These are phyloP conservation scores for Fraxinus xanthoxyloides DNA, from an alignment of 305 asterid genomes.

Conservation along the genomic window DNA sequence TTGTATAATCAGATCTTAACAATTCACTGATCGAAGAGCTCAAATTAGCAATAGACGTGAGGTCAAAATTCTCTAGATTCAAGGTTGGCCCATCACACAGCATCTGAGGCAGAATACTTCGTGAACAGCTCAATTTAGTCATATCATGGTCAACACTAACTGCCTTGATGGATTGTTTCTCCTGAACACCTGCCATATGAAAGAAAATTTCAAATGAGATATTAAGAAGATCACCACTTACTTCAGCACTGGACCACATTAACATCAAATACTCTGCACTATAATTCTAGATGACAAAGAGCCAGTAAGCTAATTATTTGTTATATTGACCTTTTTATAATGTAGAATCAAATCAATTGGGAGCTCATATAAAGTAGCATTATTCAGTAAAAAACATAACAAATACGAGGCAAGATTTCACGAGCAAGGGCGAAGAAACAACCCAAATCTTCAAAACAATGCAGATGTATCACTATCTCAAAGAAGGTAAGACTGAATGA, in stretches of 20 bases:
- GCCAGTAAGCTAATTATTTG: background rate
- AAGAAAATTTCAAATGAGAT: background rate
- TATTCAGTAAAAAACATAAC: background rate
- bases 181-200: conserved; percentile 42
- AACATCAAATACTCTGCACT: background rate
- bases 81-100: conserved; percentile 31
- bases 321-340: background rate
- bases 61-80: conserved; percentile 37
- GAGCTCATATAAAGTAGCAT: background rate
- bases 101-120: conserved; percentile 28
- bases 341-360: background rate
- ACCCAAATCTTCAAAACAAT: background rate
- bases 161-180: conserved; percentile 31
- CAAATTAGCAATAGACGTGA: conserved; percentile 27
- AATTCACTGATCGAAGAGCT: conserved; percentile 34
- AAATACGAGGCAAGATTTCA: background rate
- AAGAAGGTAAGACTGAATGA: background rate
- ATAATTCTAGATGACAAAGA: background rate
- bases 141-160: conserved; percentile 27
- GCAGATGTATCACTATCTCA: background rate
- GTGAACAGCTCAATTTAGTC: conserved; percentile 30
- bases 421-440: background rate
- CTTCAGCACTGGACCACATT: background rate
- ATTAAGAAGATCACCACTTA: background rate
- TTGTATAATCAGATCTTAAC: conserved; percentile 32